A percentile compares a stretch with the other conserved stretches of the same genome.
Conservation (phyloP, 257 asterid species). For the Nicotiana undulata region DNA sequence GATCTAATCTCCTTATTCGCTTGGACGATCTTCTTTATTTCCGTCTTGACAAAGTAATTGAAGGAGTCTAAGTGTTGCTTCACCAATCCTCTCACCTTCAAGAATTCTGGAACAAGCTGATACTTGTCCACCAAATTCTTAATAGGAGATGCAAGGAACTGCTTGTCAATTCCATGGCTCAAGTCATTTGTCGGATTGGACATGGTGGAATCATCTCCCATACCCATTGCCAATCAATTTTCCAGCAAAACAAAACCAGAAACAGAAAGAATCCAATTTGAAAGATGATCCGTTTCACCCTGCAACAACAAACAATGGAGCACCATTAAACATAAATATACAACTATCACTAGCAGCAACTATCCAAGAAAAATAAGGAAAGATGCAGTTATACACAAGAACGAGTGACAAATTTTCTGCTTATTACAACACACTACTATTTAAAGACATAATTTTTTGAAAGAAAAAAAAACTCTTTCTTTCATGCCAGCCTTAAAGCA, state of each 20-base stretch:
- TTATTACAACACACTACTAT: neutral
- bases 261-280: neutral
- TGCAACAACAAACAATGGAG: neutral
- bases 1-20: conserved; percentile 51
- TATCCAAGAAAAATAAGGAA: neutral
- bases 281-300: neutral
- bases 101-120: conserved; percentile 71
- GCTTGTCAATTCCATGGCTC: conserved; percentile 39
- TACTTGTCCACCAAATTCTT: conserved; percentile 66
- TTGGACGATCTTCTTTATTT: conserved; percentile 59
- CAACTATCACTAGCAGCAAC: neutral
- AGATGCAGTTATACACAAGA: neutral
- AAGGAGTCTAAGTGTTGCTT: conserved; percentile 90
- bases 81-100: conserved; percentile 92
- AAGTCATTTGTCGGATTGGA: neutral
- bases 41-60: conserved; percentile 58
- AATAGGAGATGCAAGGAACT: conserved; percentile 53
- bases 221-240: neutral
- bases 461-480: no score
- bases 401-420: neutral
- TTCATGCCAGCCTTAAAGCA: no score
- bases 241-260: neutral
- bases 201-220: conserved; percentile 1
- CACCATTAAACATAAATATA: neutral
- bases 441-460: no score